These are phyloP conservation scores for Aspergillus ruber DNA, from an alignment of 2,329 filamentous ascomycete genomes.

Conservation along the genomic window DNA sequence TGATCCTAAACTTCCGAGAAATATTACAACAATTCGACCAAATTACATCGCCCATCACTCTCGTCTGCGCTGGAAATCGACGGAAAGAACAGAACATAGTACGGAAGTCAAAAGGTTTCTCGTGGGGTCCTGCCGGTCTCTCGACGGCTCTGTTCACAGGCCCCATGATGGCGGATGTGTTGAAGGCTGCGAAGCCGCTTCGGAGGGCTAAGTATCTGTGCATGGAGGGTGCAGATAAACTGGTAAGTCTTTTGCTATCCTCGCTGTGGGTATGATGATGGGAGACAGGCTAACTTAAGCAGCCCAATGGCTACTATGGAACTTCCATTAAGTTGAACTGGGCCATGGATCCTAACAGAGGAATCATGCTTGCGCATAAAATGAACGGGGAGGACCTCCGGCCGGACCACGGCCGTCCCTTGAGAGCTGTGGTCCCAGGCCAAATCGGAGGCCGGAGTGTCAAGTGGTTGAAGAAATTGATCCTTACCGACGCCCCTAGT, in stretches of 20 bases:
- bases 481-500: constrained; percentile 70
- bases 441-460: constrained; percentile 90
- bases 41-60: constrained; percentile 76
- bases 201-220: constrained; percentile 74
- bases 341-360: constrained; percentile 74
- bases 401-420: constrained; percentile 79
- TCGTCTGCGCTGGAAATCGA: constrained; percentile 87
- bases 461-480: constrained; percentile 82
- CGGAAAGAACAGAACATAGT: constrained; percentile 90
- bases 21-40: constrained; percentile 71
- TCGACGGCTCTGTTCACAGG: constrained; percentile 87
- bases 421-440: constrained; percentile 77
- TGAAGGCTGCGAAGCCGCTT: constrained; percentile 61
- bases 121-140: constrained; percentile 81
- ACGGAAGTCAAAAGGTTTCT: constrained; percentile 87
- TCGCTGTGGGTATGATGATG: no score
- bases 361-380: constrained; percentile 79
- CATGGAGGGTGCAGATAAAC: constrained; percentile 82
- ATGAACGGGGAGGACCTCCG: constrained; percentile 81
- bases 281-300: constrained; percentile 9
- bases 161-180: constrained; percentile 64
- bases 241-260: constrained; percentile 42
- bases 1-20: constrained; percentile 65
- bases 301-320: constrained; percentile 82
- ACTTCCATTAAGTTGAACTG: constrained; percentile 84